A percentile compares a stretch with the other conserved stretches of the same genome.
Conservation (phyloP, 208 protist species). For the Trypanosomatidae sp. region DNA sequence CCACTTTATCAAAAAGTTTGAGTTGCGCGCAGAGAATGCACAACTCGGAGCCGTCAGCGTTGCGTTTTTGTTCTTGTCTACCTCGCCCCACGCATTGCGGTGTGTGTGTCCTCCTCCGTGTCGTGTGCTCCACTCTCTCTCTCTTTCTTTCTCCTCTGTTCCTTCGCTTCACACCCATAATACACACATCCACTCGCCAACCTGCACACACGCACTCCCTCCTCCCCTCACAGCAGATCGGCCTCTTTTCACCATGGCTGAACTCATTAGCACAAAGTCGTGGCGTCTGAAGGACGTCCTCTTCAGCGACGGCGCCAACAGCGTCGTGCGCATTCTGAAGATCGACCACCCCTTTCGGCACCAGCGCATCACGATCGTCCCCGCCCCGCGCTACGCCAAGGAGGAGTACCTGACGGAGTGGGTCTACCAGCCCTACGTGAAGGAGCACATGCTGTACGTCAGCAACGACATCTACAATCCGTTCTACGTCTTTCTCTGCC, state of each 20-base stretch:
- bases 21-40: too few species aligned
- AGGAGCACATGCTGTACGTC: slow-evolving; percentile 83
- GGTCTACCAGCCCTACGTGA: slow-evolving; percentile 89
- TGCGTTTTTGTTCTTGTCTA: too few species aligned
- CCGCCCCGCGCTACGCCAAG: slow-evolving; percentile 62
- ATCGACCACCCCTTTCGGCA: slow-evolving; percentile 73
- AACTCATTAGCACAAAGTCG: slow-evolving; percentile 55
- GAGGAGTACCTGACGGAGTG: slow-evolving; percentile 79
- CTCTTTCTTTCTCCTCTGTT: too few species aligned
- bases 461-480: slow-evolving; percentile 88
- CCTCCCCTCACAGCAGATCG: not conserved
- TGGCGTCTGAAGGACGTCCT: slow-evolving; percentile 80
- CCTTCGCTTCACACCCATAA: too few species aligned
- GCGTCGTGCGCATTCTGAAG: slow-evolving; percentile 71
- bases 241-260: slow-evolving; percentile 31
- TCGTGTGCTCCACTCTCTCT: too few species aligned
- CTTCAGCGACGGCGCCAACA: slow-evolving; percentile 47
- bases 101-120: too few species aligned
- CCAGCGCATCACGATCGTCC: slow-evolving; percentile 77
- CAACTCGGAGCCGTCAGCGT: too few species aligned
- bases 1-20: too few species aligned
- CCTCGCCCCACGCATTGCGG: too few species aligned
- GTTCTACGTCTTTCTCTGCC: slow-evolving; percentile 76
- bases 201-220: too few species aligned
- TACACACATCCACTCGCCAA: too few species aligned